Conservation (phyloP, 2,329 filamentous ascomycete genomes). For the Neophaeococcomyces aloes region DNA sequence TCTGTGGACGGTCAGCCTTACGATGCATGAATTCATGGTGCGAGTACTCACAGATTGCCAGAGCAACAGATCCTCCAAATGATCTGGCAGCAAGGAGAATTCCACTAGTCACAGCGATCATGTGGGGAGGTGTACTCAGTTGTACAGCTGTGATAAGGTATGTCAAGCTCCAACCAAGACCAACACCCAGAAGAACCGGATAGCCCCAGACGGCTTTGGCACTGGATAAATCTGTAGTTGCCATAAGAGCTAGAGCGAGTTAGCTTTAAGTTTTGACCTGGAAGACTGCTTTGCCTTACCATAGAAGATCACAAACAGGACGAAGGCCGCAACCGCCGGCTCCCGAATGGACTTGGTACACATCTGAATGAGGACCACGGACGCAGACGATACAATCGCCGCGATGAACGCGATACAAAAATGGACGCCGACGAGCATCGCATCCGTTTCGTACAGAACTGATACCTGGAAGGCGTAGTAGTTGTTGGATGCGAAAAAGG, state of each 20-base stretch:
- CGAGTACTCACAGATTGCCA: conserved; percentile 9
- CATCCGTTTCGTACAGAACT: conserved; percentile 8
- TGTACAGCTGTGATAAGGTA: conserved; percentile 11
- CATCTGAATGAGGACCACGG: not conserved
- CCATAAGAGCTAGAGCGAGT: conserved; percentile 9
- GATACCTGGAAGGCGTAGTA: conserved; percentile 11
- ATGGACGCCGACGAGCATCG: conserved; percentile 5
- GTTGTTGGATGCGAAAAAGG: conserved; percentile 45
- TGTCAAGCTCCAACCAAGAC: conserved; percentile 8
- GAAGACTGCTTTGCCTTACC: not conserved
- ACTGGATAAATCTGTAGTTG: conserved; percentile 7
- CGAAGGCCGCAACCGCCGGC: conserved; percentile 10
- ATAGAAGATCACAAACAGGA: conserved; percentile 10
- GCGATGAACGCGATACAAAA: conserved; percentile 11
- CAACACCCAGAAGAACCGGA: conserved; percentile 9
- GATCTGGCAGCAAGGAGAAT: conserved; percentile 11
- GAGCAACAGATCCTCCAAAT: conserved; percentile 10
- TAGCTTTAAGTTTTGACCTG: not conserved
- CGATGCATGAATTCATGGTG: not conserved
- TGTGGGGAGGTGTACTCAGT: conserved; percentile 11
- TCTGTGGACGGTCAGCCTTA: conserved; percentile 6
- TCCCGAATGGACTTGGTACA: conserved; percentile 5
- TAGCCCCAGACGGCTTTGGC: conserved; percentile 11
- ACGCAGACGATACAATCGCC: not conserved
- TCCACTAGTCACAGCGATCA: conserved; percentile 13